phyloP scores from a whole-genome alignment of 192 early-diverging fungal genomes.

The Coemansia sp. region DNA sequence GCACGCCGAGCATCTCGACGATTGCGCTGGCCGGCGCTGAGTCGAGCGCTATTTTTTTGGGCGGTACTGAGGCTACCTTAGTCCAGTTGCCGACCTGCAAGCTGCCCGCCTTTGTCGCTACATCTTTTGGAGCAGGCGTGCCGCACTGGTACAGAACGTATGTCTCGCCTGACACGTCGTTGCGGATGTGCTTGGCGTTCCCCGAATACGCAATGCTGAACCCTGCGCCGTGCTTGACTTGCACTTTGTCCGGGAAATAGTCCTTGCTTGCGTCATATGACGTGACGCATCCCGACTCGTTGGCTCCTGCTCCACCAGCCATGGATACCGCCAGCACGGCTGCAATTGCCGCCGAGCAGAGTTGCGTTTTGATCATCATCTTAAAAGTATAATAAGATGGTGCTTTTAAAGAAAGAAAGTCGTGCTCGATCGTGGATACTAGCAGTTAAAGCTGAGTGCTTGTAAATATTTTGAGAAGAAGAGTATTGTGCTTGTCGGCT shows the following conservation, averaged over 20 bases:
- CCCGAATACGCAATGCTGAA: slow-evolving; percentile 64
- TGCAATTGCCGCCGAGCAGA: slow-evolving; percentile 13
- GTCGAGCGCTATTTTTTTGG: slow-evolving; percentile 37
- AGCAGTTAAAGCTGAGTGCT: background rate
- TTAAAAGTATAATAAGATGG: background rate
- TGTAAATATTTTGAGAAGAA: background rate
- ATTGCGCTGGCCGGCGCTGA: slow-evolving; percentile 48
- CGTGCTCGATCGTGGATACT: background rate
- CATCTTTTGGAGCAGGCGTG: slow-evolving; percentile 54
- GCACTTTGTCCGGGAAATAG: slow-evolving; percentile 56
- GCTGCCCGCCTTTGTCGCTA: slow-evolving; percentile 42
- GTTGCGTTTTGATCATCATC: slow-evolving; percentile 29
- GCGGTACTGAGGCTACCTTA: slow-evolving; percentile 44
- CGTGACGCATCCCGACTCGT: slow-evolving; percentile 32
- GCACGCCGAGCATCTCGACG: slow-evolving; percentile 39
- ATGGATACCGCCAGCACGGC: slow-evolving; percentile 11
- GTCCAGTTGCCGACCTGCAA: slow-evolving; percentile 50
- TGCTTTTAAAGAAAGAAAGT: background rate
- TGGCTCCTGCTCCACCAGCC: slow-evolving; percentile 14
- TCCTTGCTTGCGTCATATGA: slow-evolving; percentile 32
- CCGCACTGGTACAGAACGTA: slow-evolving; percentile 76
- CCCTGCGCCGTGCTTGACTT: slow-evolving; percentile 56
- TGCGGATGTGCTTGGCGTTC: slow-evolving; percentile 67
- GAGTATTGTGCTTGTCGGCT: background rate
- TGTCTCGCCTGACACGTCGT: slow-evolving; percentile 54